These are phyloP conservation scores for Hypomontagnella monticulosa DNA, from an alignment of 495 filamentous ascomycete genomes.

Conservation along the genomic window DNA sequence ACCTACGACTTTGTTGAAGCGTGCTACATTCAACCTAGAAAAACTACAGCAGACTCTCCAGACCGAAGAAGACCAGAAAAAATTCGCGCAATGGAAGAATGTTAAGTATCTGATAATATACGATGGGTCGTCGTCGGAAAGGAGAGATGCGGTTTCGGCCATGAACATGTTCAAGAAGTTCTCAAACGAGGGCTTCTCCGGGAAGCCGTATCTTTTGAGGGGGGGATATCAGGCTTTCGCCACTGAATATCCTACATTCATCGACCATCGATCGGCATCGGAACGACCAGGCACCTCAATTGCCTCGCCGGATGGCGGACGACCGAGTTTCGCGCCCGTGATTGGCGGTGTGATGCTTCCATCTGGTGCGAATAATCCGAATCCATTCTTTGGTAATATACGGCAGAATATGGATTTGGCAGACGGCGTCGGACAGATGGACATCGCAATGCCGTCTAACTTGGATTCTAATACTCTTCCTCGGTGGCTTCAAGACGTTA, in stretches of 20 bases:
- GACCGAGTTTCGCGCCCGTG: conserved; percentile 72
- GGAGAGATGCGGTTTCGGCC: conserved; percentile 79
- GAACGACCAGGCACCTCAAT: conserved; percentile 54
- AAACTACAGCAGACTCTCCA: conserved; percentile 91
- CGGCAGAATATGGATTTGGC: conserved; percentile 96
- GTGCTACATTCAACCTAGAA: conserved; percentile 88
- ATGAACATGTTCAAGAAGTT: conserved; percentile 94
- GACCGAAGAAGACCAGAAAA: conserved; percentile 72
- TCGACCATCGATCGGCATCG: conserved; percentile 57
- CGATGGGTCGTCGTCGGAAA: conserved; percentile 76
- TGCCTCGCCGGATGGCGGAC: conserved; percentile 47
- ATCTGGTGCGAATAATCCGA: conserved; percentile 68
- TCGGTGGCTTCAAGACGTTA: conserved; percentile 76
- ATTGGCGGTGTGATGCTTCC: conserved; percentile 90
- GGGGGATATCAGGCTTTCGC: conserved; percentile 66
- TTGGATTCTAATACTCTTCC: conserved; percentile 70
- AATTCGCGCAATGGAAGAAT: conserved; percentile 79
- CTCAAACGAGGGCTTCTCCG: conserved; percentile 81
- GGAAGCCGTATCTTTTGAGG: conserved; percentile 74
- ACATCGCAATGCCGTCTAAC: conserved; percentile 72
- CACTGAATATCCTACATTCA: conserved; percentile 54
- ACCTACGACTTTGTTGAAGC: conserved; percentile 91
- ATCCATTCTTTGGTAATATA: conserved; percentile 96
- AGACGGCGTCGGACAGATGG: conserved; percentile 90
- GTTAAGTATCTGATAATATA: conserved; percentile 86